Evolutionary conservation across 228 moss, liverwort and hornwort genomes (phyloP).

Genomic region (Sphagnum fallax): DNA sequence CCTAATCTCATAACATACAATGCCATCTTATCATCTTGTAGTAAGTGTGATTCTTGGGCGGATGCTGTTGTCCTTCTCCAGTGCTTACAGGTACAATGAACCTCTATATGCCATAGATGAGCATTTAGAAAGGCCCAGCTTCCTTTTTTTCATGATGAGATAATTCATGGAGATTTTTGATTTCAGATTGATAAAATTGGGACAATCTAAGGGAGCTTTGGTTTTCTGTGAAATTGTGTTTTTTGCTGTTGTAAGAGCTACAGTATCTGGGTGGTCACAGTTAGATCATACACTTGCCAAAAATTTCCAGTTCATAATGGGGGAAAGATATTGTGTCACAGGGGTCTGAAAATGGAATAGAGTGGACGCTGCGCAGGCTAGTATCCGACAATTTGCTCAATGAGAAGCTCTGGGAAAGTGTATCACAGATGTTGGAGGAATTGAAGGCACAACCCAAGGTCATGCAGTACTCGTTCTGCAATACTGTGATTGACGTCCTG

Average conservation of each 20-base stretch:
- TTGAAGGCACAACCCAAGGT: conserved; percentile 30
- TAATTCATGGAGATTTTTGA: no score
- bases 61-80: conserved; percentile 47
- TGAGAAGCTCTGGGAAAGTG: conserved; percentile 24
- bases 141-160: no score
- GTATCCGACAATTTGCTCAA: conserved; percentile 21
- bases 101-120: not conserved
- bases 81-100: conserved; percentile 36
- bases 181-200: no score
- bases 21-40: conserved; percentile 57
- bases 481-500: conserved; percentile 65
- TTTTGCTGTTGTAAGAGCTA: no score
- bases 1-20: conserved; percentile 66
- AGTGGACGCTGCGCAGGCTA: conserved; percentile 40
- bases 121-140: not conserved
- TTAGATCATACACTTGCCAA: no score
- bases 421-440: conserved; percentile 35
- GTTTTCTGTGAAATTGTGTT: no score
- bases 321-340: conserved; percentile 12
- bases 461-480: conserved; percentile 59
- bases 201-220: no score
- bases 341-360: conserved; percentile 47
- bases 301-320: no score
- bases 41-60: conserved; percentile 44
- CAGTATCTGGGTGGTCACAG: no score